Base-by-base conservation (phyloP, 2,329 filamentous ascomycete genomes). In the Fusarium sp. region DNA sequence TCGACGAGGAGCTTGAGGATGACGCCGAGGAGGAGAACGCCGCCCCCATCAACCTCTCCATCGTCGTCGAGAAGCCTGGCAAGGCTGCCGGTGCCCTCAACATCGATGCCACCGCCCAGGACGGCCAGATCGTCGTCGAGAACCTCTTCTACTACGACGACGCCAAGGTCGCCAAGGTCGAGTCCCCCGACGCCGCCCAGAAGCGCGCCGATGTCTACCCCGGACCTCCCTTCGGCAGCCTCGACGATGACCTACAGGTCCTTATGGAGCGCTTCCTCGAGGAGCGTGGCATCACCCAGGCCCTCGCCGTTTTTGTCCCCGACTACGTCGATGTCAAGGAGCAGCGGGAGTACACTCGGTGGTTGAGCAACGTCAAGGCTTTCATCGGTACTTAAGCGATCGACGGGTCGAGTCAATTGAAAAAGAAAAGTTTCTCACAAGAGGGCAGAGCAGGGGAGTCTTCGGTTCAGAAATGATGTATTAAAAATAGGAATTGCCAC, bases 241-340 rank as follows among this genome's bases (percentile, higher is more conserved):
- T 99, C 61, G 96, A 99, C 78, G 94, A 97, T 83, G 95, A 98
- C 78, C 88, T 99, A 44, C 95, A 98, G 85, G 86, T 93, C 54
- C 86, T 97, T 74, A 86, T 98, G 78, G 95, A 98, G 86, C 89
- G 91, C 74, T 99, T 95, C 83, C 87, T 99, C 68, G 94, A 97
- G 81, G 96, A 97, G 87, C 89, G 96, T 74, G 96, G 95, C 69
- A 89, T 99, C 81, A 93, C 95, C 76, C 90, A 91, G 74, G 88
- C 90, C 61, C 87, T 99, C 74, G 95, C 94, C 54, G 83, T 94
- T 71, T 97, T 98, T 80, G 90, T 97, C 44, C 93, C 94, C 37
- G 94, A 98, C 79, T 99, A 97, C 83, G 94, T 98, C 76, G 94
- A 98, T 78, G 89, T 92, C 82, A 99, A 99, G 90, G 96, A 99